Percentiles rank a stretch among this genome's conserved stretches.
Conservation (phyloP, 2,329 filamentous ascomycete species). For the Neofusicoccum cordaticola region DNA sequence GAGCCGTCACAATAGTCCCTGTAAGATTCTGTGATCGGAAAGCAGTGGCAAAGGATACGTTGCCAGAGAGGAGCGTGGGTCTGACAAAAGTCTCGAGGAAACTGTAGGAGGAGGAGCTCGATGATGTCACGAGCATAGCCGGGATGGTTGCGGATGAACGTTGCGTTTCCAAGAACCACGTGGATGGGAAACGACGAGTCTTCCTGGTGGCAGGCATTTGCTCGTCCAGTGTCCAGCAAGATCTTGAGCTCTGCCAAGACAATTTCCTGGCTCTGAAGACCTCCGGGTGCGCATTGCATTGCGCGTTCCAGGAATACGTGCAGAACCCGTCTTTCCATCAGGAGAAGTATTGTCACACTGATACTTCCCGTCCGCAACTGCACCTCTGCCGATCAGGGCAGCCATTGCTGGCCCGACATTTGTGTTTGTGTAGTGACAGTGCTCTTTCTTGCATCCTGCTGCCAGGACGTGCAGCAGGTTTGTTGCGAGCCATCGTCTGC, state of each 20-base stretch:
- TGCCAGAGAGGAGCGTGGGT: neutral
- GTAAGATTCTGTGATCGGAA: neutral
- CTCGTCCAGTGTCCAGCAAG: neutral
- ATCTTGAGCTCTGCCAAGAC: neutral
- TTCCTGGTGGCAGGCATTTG: neutral
- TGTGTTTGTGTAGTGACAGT: neutral
- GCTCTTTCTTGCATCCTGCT: neutral
- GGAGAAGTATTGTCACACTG: neutral
- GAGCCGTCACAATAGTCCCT: neutral
- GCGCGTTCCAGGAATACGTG: neutral
- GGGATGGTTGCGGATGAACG: neutral
- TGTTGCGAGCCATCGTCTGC: neutral
- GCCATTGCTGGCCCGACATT: neutral
- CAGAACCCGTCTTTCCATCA: neutral
- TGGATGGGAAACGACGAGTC: neutral
- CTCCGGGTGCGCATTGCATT: neutral
- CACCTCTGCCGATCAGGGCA: neutral
- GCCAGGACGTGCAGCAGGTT: neutral
- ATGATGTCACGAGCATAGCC: neutral
- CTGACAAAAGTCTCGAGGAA: neutral
- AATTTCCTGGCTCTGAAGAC: neutral
- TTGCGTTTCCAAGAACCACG: neutral
- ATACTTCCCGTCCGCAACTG: neutral
- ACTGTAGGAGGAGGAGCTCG: neutral
- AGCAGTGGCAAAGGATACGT: neutral